Conservation (phyloP, 225 moss, liverwort and hornwort species). For the Sphagnum contortum region DNA sequence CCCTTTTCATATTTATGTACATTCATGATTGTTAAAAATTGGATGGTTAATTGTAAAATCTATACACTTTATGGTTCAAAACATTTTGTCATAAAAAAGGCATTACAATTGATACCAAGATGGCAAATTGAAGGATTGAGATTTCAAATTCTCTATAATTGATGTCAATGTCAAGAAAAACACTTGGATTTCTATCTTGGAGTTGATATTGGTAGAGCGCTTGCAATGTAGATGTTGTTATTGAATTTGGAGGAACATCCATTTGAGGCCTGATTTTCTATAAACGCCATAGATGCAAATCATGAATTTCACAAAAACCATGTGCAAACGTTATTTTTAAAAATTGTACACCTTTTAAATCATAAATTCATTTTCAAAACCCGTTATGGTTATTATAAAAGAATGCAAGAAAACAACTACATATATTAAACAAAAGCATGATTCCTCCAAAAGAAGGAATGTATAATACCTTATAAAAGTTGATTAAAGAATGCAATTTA, state of each 20-base stretch:
- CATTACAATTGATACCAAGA: not conserved
- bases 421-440: too few relatives aligned
- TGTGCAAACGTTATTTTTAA: too few relatives aligned
- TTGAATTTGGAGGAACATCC: not conserved
- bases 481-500: not conserved
- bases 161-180: not conserved
- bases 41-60: too few relatives aligned
- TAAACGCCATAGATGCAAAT: not conserved
- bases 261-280: not conserved
- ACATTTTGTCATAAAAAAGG: too few relatives aligned
- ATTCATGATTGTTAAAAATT: too few relatives aligned
- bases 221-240: not conserved
- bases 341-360: too few relatives aligned
- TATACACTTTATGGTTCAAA: too few relatives aligned
- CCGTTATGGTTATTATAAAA: not conserved
- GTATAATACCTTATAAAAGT: not conserved
- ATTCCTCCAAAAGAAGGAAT: too few relatives aligned
- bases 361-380: not conserved
- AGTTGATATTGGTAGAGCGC: not conserved
- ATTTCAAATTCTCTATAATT: slow-evolving; percentile 1
- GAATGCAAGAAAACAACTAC: not conserved
- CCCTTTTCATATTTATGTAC: too few relatives aligned
- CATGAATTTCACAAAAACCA: too few relatives aligned
- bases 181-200: not conserved
- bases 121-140: not conserved